These are phyloP conservation scores for Epichloe gansuensis DNA, from an alignment of 2,329 filamentous ascomycete species.

Conservation along the genomic window DNA sequence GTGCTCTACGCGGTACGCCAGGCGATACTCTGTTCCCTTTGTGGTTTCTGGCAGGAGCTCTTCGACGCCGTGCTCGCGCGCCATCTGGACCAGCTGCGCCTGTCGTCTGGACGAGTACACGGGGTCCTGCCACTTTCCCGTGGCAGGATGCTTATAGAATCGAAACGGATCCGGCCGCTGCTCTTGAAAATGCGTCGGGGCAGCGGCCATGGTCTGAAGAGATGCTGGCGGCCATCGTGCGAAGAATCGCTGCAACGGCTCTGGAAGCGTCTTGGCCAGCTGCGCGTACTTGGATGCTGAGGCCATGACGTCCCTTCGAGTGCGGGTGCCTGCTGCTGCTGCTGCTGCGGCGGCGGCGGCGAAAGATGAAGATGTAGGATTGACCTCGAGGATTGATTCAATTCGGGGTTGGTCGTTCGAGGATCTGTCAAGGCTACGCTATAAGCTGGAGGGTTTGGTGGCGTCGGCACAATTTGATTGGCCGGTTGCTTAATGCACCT, in stretches of 20 bases:
- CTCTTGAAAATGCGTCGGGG: slow-evolving; percentile 39
- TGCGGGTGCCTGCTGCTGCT: neutral
- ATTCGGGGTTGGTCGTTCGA: neutral
- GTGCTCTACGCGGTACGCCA: slow-evolving; percentile 61
- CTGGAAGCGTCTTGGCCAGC: slow-evolving; percentile 62
- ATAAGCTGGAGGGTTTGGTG: neutral
- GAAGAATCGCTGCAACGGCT: slow-evolving; percentile 74
- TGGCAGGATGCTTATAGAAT: slow-evolving; percentile 63
- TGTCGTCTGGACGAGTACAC: slow-evolving; percentile 75
- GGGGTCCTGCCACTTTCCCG: slow-evolving; percentile 74
- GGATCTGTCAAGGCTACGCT: slow-evolving; percentile 9
- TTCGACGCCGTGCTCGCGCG: slow-evolving; percentile 65
- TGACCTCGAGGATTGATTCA: neutral
- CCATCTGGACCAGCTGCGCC: slow-evolving; percentile 82
- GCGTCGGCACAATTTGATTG: slow-evolving; percentile 5
- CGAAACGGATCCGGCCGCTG: slow-evolving; percentile 68
- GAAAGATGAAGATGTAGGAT: neutral
- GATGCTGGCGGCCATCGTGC: slow-evolving; percentile 70
- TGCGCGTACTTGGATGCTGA: slow-evolving; percentile 32
- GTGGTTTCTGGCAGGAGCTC: slow-evolving; percentile 64
- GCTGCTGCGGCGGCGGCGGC: neutral
- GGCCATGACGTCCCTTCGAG: slow-evolving; percentile 17
- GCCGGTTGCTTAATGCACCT: neutral
- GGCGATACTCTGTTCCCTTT: slow-evolving; percentile 62
- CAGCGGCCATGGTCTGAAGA: slow-evolving; percentile 36